Evolutionary conservation across 108 stramenopile genomes (phyloP), one percentile per base, ranked within the genome.

Genomic region (Nitzschia sp.): DNA sequence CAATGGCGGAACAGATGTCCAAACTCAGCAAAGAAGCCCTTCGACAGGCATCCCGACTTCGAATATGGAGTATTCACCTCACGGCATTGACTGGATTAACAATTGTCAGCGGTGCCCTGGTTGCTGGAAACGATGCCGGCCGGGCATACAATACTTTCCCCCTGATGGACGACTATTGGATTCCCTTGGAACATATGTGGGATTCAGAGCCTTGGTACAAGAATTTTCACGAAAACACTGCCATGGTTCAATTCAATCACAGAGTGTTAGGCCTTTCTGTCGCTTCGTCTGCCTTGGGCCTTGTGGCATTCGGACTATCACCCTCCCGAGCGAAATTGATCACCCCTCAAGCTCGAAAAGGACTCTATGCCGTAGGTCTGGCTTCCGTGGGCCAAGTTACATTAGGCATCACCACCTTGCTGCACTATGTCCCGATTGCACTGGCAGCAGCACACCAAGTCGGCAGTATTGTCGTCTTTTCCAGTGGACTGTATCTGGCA

Each of bases 231-330:
- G 97, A 98, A 56, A 98, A 97, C 65, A 97, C 99, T 13, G 98
- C 97, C 3, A 94, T 89, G 26, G 99, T 99, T 22, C 99, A 99
- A 72, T 97, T 95, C 69, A 97, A 98, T 69, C 99, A 99, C 69
- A 85, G 99, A 32, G 61, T 95, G 21, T 78, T 99, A 29, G 99
- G 98, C 15, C 83, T 91, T 34, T 53, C 78, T 27, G 97, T 98
- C 6, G 82, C 96, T 8, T 53, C 80, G 0, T 67, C 81, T 25
- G 96, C 90, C 11, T 59, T 82, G 11, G 82, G 84, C 25, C 71
- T 94, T 50, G 90, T 80, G 2, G 84, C 76, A 13, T 34, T 82
- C 34, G 94, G 88, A 21, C 45, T 91, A 25, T 64, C 82, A 9
- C 84, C 81, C 9, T 45, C 71, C 5, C 36, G 78, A 29, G 75